phyloP scores from a whole-genome alignment of 2,329 filamentous ascomycete species.

The Amylocarpus encephaloides region DNA sequence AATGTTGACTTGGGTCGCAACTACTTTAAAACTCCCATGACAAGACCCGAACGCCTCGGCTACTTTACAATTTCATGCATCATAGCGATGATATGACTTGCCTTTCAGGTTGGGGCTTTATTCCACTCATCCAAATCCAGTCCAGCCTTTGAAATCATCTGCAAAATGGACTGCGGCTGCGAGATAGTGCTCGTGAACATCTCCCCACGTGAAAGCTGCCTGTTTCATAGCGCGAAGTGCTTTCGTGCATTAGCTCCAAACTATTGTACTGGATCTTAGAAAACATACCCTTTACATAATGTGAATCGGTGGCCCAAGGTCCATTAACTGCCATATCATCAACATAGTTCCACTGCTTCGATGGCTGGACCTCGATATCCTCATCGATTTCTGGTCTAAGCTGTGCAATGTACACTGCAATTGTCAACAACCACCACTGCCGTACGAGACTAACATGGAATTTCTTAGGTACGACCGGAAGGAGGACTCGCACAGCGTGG shows the following conservation, averaged over 20 bases:
- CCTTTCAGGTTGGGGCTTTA: not conserved
- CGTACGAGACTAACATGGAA: slow-evolving; percentile 69
- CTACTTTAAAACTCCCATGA: not conserved
- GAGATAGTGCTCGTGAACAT: slow-evolving; percentile 59
- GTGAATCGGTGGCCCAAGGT: slow-evolving; percentile 63
- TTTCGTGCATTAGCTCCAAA: slow-evolving; percentile 26
- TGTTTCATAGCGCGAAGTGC: slow-evolving; percentile 69
- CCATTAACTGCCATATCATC: slow-evolving; percentile 64
- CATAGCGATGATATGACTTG: not conserved
- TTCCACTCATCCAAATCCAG: slow-evolving; percentile 22
- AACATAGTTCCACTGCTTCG: slow-evolving; percentile 70
- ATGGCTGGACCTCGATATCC: slow-evolving; percentile 48
- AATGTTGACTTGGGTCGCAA: not conserved
- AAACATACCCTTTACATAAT: slow-evolving; percentile 72
- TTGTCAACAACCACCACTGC: slow-evolving; percentile 83
- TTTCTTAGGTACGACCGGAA: slow-evolving; percentile 68
- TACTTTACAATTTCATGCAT: not conserved
- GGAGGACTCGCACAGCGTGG: slow-evolving; percentile 79
- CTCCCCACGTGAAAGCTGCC: slow-evolving; percentile 67
- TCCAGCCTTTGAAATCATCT: slow-evolving; percentile 68
- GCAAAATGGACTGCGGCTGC: slow-evolving; percentile 65
- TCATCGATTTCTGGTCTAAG: slow-evolving; percentile 65
- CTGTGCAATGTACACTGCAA: slow-evolving; percentile 72
- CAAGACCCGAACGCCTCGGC: not conserved
- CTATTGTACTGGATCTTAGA: not conserved